Evolutionary conservation across 257 asterid species (phyloP), one percentile per base, ranked within the genome.

Genomic region (Fraxinus quadrangulata): DNA sequence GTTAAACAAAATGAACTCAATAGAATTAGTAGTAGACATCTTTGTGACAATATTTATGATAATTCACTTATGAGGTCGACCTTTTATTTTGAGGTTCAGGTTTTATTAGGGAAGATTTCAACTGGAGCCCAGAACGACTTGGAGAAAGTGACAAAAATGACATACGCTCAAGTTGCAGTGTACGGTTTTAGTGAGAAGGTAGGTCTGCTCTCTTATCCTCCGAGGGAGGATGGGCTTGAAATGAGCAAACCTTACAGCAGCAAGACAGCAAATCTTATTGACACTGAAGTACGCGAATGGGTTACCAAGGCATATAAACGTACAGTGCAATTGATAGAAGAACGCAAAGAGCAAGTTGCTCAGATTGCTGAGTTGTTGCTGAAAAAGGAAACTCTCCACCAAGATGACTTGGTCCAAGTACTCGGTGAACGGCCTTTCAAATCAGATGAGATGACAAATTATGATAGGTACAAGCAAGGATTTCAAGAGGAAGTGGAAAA

Each of bases 91-190:
- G 81, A 77, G 66, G 61, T 45, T 72, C 80, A 93, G 97, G 91
- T 92, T 28, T 81, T 94, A 79, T 34, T 94, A 79, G 97, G 97
- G 33, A 92, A 83, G 87, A 90, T 92, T 75, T 94, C 98, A 47
- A 94, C 98, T 1, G 98, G 98, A 82, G 98, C 98, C 49, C 98
- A 94, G 77, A 92, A 94, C 61, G 98, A 92, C 86, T 67, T 94
- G 85, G 97, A 94, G 84, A 94, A 92, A 82, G 98, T 94, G 79
- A 94, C 98, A 0, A 91, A 90, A 80, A 84, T 94, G 94, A 94
- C 98, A 0, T 94, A 94, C 69, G 97, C 97, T 12, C 98, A 92
- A 84, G 98, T 94, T 33, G 97, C 98, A 13, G 84, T 91, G 3
- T 92, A 94, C 28, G 98, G 98, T 49, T 94, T 94, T 71, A 94